These are phyloP conservation scores for Haplosporangium sp. DNA, from an alignment of 371 early-diverging fungal genomes.

Conservation along the genomic window DNA sequence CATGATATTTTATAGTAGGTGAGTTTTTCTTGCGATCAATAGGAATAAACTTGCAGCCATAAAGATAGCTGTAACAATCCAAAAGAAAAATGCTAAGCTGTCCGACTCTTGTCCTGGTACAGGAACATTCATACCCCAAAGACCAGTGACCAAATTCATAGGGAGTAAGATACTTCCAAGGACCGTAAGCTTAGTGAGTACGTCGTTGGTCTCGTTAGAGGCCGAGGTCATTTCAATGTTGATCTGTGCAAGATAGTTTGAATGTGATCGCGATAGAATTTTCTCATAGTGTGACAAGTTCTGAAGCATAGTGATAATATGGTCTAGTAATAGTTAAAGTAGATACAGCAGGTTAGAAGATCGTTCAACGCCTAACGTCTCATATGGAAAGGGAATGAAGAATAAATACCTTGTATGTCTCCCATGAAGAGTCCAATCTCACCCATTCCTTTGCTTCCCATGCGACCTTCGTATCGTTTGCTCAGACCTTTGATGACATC, in stretches of 20 bases:
- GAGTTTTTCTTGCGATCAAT: slow-evolving; percentile 38
- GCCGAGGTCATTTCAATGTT: slow-evolving; percentile 95
- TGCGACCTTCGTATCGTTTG: slow-evolving; percentile 69
- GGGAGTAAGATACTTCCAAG: slow-evolving; percentile 93
- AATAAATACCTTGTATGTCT: slow-evolving; percentile 83
- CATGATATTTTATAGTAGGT: slow-evolving; percentile 17
- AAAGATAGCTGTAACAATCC: slow-evolving; percentile 73
- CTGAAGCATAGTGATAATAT: slow-evolving; percentile 94
- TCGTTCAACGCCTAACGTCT: too few relatives aligned
- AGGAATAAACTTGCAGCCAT: slow-evolving; percentile 38
- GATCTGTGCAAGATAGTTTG: slow-evolving; percentile 96
- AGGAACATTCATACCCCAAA: slow-evolving; percentile 87
- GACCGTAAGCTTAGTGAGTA: slow-evolving; percentile 91
- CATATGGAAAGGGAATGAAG: not conserved
- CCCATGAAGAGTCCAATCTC: slow-evolving; percentile 83
- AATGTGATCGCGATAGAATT: slow-evolving; percentile 90
- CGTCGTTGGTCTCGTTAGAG: slow-evolving; percentile 92
- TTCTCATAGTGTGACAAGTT: slow-evolving; percentile 92
- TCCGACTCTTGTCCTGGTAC: slow-evolving; percentile 82
- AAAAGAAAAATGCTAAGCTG: slow-evolving; percentile 81
- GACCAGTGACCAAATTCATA: slow-evolving; percentile 88
- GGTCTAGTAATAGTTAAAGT: slow-evolving; percentile 69
- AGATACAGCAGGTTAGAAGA: too few relatives aligned
- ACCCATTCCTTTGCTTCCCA: slow-evolving; percentile 56
- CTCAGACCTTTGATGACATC: slow-evolving; percentile 84